Conservation (phyloP, 306 rosid species). For the Cajanus cajan region DNA sequence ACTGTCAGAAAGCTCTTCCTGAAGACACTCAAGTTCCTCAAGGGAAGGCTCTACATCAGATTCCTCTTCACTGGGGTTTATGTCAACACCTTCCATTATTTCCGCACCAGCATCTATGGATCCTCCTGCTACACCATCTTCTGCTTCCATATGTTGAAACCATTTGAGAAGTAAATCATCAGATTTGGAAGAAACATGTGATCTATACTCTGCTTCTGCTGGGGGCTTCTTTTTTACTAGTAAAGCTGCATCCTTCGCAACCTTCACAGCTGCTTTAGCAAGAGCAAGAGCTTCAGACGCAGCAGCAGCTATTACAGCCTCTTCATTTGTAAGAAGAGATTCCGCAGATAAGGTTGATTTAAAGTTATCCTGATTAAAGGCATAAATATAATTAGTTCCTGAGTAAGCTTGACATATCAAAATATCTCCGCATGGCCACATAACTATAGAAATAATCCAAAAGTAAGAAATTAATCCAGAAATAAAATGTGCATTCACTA, state of each 20-base stretch:
- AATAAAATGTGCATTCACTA: background rate
- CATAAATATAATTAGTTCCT: slow-evolving; percentile 27
- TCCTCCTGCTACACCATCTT: slow-evolving; percentile 43
- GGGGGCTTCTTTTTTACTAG: slow-evolving; percentile 45
- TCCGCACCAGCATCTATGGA: slow-evolving; percentile 38
- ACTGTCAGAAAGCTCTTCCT: slow-evolving; percentile 50
- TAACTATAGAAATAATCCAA: slow-evolving; percentile 1
- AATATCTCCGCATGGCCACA: background rate
- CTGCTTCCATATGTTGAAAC: slow-evolving; percentile 55
- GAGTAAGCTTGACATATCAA: slow-evolving; percentile 2
- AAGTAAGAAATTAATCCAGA: slow-evolving; percentile 4
- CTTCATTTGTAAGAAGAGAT: slow-evolving; percentile 76
- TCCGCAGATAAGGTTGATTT: slow-evolving; percentile 66
- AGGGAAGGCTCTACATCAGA: slow-evolving; percentile 47
- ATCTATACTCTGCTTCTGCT: slow-evolving; percentile 30
- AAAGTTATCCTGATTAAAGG: slow-evolving; percentile 49
- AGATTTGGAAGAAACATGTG: slow-evolving; percentile 35
- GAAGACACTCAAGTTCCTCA: slow-evolving; percentile 65
- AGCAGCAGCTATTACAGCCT: slow-evolving; percentile 84
- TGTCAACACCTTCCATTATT: slow-evolving; percentile 37
- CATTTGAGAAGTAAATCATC: slow-evolving; percentile 56
- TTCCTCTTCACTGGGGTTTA: slow-evolving; percentile 35
- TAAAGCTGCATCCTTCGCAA: slow-evolving; percentile 77
- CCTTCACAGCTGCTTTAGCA: slow-evolving; percentile 83
- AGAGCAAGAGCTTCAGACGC: slow-evolving; percentile 92